phyloP scores from a whole-genome alignment of 2,329 filamentous ascomycete genomes.

The Plectosphaerella plurivora region DNA sequence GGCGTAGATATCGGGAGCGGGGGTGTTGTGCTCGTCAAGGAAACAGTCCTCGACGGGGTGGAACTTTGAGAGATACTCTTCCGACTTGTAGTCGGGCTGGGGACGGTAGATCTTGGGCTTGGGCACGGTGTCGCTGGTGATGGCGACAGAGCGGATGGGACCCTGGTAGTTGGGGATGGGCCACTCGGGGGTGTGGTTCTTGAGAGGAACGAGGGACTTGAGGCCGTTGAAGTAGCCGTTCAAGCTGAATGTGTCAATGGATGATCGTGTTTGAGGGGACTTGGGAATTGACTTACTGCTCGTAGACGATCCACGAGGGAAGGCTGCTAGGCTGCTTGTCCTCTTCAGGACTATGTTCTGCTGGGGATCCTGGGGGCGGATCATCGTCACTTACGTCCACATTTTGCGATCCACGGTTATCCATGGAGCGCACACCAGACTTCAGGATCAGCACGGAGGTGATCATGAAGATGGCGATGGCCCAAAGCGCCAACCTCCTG shows the following conservation, averaged over 20 bases:
- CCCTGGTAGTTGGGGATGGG: conserved; percentile 41
- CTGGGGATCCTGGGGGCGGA: no score
- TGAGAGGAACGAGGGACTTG: conserved; percentile 59
- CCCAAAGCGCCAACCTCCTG: conserved; percentile 48
- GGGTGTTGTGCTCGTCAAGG: conserved; percentile 55
- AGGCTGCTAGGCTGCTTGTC: conserved; percentile 24
- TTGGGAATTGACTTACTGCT: conserved; percentile 30
- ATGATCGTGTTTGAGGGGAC: background rate
- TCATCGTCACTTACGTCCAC: no score
- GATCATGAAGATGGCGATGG: conserved; percentile 33
- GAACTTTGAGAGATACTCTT: conserved; percentile 49
- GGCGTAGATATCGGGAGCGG: conserved; percentile 59
- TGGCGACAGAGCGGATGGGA: conserved; percentile 26
- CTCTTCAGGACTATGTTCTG: conserved; percentile 12
- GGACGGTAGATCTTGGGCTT: conserved; percentile 50
- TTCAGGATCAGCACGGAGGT: conserved; percentile 35
- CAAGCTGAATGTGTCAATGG: conserved; percentile 49
- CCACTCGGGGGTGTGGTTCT: conserved; percentile 69
- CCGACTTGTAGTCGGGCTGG: conserved; percentile 62
- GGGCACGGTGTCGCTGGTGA: conserved; percentile 25
- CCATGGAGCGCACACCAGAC: conserved; percentile 15
- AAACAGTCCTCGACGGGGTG: conserved; percentile 57
- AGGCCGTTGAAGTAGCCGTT: conserved; percentile 78
- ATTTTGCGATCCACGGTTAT: background rate
- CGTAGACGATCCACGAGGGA: conserved; percentile 33